These are phyloP conservation scores for Naganishia vaughanmartiniae DNA, from an alignment of 768 basidiomycete species.

Conservation along the genomic window DNA sequence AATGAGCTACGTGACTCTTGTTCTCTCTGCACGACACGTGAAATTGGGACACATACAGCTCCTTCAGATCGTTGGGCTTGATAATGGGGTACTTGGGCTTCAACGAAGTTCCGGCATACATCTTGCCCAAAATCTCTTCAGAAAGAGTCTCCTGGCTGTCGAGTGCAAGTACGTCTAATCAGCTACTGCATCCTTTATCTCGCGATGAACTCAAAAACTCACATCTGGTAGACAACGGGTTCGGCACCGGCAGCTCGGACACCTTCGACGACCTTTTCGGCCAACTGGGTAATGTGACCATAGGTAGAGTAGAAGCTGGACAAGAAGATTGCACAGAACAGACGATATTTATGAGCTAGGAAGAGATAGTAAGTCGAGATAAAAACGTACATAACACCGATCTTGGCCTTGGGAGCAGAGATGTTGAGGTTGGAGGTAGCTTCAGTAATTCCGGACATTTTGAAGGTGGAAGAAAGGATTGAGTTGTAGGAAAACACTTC, in stretches of 20 bases:
- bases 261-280: slow-evolving; percentile 49
- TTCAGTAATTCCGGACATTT: slow-evolving; percentile 24
- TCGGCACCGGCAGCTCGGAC: slow-evolving; percentile 49
- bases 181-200: too few species aligned
- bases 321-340: too few species aligned
- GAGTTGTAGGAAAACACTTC: not conserved
- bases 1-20: not conserved
- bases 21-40: not conserved
- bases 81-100: slow-evolving; percentile 67
- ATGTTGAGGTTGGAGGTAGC: slow-evolving; percentile 23
- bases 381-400: slow-evolving; percentile 28
- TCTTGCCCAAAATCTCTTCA: slow-evolving; percentile 62
- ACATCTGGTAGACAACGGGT: slow-evolving; percentile 55
- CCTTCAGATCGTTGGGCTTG: slow-evolving; percentile 58
- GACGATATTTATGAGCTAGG: too few species aligned
- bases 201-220: slow-evolving; percentile 12
- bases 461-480: not conserved
- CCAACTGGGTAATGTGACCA: slow-evolving; percentile 50
- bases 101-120: slow-evolving; percentile 64
- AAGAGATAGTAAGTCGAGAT: not conserved
- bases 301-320: slow-evolving; percentile 49
- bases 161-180: not conserved
- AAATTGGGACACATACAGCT: slow-evolving; percentile 24
- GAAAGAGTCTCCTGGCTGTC: slow-evolving; percentile 69
- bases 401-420: slow-evolving; percentile 26